Percentiles rank a stretch among this genome's conserved stretches.
Evolutionary conservation across 169 alveolate genomes (phyloP).

Genomic region (Plasmodium fragile): DNA sequence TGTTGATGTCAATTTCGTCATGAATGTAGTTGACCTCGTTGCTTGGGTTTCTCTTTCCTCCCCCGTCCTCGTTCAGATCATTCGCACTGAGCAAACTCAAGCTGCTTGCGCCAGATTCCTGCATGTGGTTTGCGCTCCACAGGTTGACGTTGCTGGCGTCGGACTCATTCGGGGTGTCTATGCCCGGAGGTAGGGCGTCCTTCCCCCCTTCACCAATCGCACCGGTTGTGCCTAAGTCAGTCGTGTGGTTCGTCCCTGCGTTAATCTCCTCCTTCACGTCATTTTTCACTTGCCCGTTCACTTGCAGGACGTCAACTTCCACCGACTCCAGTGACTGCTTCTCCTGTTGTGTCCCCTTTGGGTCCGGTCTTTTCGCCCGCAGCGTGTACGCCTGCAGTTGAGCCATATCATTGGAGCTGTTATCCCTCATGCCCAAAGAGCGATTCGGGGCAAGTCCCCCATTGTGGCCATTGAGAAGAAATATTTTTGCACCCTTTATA

Average conservation of each 20-base stretch:
- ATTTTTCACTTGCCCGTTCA: no score
- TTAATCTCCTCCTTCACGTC: not conserved
- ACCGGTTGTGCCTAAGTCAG: not conserved
- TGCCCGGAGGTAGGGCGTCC: not conserved
- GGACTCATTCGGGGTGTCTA: not conserved
- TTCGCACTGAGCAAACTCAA: not conserved
- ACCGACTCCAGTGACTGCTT: not conserved
- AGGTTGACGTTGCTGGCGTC: not conserved
- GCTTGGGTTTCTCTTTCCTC: not conserved
- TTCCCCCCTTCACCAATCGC: not conserved
- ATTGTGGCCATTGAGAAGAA: not conserved
- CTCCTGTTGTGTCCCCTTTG: not conserved
- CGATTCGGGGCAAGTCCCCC: not conserved
- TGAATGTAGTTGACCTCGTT: slow-evolving; percentile 20
- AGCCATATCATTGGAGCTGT: not conserved
- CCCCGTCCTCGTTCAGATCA: slow-evolving; percentile 5
- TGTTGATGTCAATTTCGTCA: slow-evolving; percentile 56
- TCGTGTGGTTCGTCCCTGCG: not conserved
- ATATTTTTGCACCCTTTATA: slow-evolving; percentile 37
- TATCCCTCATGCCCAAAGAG: not conserved
- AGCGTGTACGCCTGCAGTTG: not conserved
- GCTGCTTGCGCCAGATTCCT: not conserved
- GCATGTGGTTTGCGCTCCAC: not conserved
- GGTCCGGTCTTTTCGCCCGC: not conserved
- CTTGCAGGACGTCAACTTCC: not conserved